Base-by-base conservation (phyloP, 164 flowering plant genomes). In the Magnolia sinica region DNA sequence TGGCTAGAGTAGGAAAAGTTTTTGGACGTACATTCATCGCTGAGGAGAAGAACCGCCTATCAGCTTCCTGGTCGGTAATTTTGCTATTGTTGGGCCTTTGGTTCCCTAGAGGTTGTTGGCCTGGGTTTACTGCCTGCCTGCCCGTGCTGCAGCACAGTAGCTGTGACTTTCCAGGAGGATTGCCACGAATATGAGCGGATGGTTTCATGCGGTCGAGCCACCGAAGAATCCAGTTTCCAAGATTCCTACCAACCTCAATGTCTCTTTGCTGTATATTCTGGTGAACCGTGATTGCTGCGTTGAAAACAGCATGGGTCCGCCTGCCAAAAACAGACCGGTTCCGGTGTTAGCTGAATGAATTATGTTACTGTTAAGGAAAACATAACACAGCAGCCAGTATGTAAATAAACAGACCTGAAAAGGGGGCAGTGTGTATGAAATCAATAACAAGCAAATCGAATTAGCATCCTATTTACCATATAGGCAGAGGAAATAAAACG, bases 181-280 rank as follows among this genome's bases (percentile, higher is more conserved):
- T 74, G 52, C 81, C 84, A 70, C 98, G 88, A 64, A 93, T 96
- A 69, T 91, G 87, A 61, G 97, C 99, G 2, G 90, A 87, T 16
- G 98, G 98, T 77, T 93, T 93, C 87, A 85, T 81, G 29, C 84
- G 83, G 73, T 92, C 97, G 45, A 96, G 93, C 87, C 91, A 85
- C 9, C 95, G 82, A 10, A 96, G 90, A 73, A 96, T 90, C 92
- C 89, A 74, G 81, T 92, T 96, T n/a, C 95, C 96, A n/a, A 93
- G 82, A 75, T 83, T 92, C 74, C 90, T 81, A 22, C 97, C 97
- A 64, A 89, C 95, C 84, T 89, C 96, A 63, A 93, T 77, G 78
- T 92, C 98, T 77, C 94, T 89, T 71, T 92, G 82, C 77, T 93
- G 97, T 82, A 93, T 80, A 66, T 84, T 92, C 55, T 50, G 74